These are phyloP conservation scores for Lepidopterella palustris DNA, from an alignment of 495 filamentous ascomycete genomes.

Conservation along the genomic window DNA sequence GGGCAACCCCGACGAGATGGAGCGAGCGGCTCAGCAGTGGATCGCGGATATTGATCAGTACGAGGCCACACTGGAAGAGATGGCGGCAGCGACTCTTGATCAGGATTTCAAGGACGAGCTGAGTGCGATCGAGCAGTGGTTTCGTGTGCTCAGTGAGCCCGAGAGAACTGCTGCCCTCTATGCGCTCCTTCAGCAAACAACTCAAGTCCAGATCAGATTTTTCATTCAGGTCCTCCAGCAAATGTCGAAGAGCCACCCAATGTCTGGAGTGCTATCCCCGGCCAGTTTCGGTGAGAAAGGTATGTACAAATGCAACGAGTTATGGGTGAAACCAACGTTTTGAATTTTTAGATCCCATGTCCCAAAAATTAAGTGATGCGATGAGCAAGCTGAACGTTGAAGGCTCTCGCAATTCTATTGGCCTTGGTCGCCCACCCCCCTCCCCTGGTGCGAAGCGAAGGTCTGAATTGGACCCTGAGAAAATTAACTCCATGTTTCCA, in stretches of 20 bases:
- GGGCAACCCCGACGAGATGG: slow-evolving; percentile 73
- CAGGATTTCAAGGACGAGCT: slow-evolving; percentile 99
- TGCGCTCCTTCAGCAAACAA: slow-evolving; percentile 93
- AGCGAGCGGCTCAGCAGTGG: slow-evolving; percentile 96
- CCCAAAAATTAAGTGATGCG: slow-evolving; percentile 91
- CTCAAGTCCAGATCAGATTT: slow-evolving; percentile 97
- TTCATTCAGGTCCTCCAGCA: slow-evolving; percentile 98
- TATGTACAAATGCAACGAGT: too few relatives aligned
- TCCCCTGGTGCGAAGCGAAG: slow-evolving; percentile 78
- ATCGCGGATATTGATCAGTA: slow-evolving; percentile 98
- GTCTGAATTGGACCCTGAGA: slow-evolving; percentile 82
- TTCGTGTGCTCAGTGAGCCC: slow-evolving; percentile 91
- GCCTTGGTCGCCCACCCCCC: slow-evolving; percentile 65
- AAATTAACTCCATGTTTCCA: slow-evolving; percentile 98
- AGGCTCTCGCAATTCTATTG: slow-evolving; percentile 70
- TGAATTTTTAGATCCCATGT: slow-evolving; percentile 76
- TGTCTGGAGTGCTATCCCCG: slow-evolving; percentile 92
- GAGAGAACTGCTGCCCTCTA: slow-evolving; percentile 94
- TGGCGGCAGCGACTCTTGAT: slow-evolving; percentile 95
- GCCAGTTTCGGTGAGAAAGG: slow-evolving; percentile 94
- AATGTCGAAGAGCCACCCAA: slow-evolving; percentile 96
- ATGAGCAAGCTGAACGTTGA: slow-evolving; percentile 90
- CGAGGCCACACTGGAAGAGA: slow-evolving; percentile 94
- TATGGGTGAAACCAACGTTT: too few relatives aligned
- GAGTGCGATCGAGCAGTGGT: slow-evolving; percentile 99